phyloP scores from a whole-genome alignment of 768 basidiomycete genomes.

The Boletus pseudo-olivaceus region DNA sequence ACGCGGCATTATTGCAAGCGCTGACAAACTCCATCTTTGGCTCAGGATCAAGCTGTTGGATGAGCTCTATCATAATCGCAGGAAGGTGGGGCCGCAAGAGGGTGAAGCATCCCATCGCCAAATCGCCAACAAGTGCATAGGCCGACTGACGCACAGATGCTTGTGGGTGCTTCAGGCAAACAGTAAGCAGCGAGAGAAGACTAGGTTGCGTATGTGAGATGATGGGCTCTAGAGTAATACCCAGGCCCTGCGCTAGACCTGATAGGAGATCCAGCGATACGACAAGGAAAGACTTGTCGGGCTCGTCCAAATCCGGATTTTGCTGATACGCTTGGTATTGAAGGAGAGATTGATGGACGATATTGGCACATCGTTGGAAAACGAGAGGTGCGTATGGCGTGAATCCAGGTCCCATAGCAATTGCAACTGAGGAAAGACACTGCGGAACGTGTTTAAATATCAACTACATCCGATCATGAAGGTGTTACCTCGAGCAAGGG shows the following conservation, averaged over 20 bases:
- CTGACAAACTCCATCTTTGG: slow-evolving; percentile 93
- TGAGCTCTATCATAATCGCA: slow-evolving; percentile 86
- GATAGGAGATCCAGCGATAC: slow-evolving; percentile 97
- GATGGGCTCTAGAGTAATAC: slow-evolving; percentile 68
- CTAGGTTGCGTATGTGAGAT: slow-evolving; percentile 71
- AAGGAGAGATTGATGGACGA: slow-evolving; percentile 79
- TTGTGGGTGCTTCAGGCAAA: slow-evolving; percentile 94
- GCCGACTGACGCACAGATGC: slow-evolving; percentile 94
- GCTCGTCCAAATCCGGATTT: slow-evolving; percentile 89
- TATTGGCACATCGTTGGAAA: slow-evolving; percentile 84
- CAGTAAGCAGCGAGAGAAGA: slow-evolving; percentile 74
- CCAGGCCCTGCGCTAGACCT: slow-evolving; percentile 92
- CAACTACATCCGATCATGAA: background rate
- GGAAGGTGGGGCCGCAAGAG: slow-evolving; percentile 83
- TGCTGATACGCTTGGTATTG: slow-evolving; percentile 87
- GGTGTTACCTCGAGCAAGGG: slow-evolving; percentile 85
- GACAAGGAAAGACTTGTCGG: slow-evolving; percentile 95
- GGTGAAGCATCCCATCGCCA: slow-evolving; percentile 93
- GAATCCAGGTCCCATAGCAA: slow-evolving; percentile 91
- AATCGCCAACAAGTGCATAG: slow-evolving; percentile 96
- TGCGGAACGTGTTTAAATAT: slow-evolving; percentile 30
- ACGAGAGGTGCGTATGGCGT: slow-evolving; percentile 85
- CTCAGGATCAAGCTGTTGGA: slow-evolving; percentile 86
- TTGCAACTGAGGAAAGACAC: slow-evolving; percentile 97
- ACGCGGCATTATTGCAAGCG: slow-evolving; percentile 98